Base-by-base conservation (phyloP, 208 protist species). In the Wallacemonas sp. region DNA sequence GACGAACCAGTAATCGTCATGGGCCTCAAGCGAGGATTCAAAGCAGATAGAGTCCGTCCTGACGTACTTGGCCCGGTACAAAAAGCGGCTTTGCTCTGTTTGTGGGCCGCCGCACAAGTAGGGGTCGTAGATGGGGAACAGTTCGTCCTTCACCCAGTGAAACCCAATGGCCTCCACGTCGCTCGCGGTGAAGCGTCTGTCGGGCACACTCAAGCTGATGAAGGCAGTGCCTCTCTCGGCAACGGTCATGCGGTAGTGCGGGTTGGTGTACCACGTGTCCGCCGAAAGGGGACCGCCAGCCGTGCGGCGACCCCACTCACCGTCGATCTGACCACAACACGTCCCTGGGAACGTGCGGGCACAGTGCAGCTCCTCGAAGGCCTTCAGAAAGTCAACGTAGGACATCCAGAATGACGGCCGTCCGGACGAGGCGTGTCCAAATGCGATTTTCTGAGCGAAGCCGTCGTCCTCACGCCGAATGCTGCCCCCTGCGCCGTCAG, bases 341-440 rank as follows among this genome's bases (percentile, higher is more conserved):
- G 78, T 72, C 2, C 77, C 65, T n/a, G 67, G 53, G 62, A 94
- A 93, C 15, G 70, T n/a, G 30, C 80, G 75, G 62, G 83, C 89
- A 5, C 86, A 41, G 49, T 94, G 88, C 12, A 93, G 68, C 49
- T 85, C 75, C 46, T 65, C 69, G 62, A 96, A 94, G 46, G 67
- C 66, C 33, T 63, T 22, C 42, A 96, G 46, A 68, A 96, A 94
- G 45, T 89, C 79, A 11, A 51, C 49, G 63, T 92, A 94, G n/a
- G 81, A 76, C n/a, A 96, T 90, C 91, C 91, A 96, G 54, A 94
- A 96, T 9, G 76, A 60, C 8, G 61, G 59, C 4, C 56, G 56
- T 8, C 36, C 22, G 19, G 36, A 49, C 11, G 56, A 62, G 2
- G 56, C 44, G 38, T 62, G 56, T 17, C 56, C 39, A 22, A 62